phyloP scores from a whole-genome alignment of 352 stramenopile species.

The Phytopythium chamaehyphon region DNA sequence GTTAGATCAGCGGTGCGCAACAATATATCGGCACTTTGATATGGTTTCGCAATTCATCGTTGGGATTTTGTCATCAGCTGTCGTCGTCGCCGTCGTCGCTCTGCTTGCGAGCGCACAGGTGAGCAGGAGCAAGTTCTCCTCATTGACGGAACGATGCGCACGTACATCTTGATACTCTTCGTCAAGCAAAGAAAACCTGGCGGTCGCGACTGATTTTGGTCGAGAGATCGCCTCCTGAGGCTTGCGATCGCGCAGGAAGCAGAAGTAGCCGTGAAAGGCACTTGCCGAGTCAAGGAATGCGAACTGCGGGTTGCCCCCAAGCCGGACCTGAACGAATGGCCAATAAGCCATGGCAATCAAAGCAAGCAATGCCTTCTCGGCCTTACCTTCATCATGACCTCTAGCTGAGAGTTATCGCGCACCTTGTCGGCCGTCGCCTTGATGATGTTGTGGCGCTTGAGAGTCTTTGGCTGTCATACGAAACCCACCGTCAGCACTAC shows the following conservation, averaged over 20 bases:
- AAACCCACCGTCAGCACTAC: background rate
- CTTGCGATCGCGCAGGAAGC: constrained; percentile 38
- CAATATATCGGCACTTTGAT: constrained; percentile 1
- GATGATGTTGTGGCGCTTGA: constrained; percentile 38
- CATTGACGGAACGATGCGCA: background rate
- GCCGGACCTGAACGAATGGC: constrained; percentile 31
- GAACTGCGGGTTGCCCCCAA: constrained; percentile 29
- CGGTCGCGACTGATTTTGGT: too few relatives aligned
- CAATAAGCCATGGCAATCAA: too few relatives aligned
- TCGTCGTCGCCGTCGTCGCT: constrained; percentile 14
- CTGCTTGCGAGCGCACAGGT: background rate
- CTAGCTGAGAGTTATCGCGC: constrained; percentile 29
- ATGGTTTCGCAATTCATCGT: background rate
- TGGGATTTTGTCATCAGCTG: background rate
- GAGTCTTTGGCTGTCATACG: constrained; percentile 28
- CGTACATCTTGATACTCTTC: constrained; percentile 27
- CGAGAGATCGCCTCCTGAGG: constrained; percentile 3
- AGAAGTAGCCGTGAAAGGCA: constrained; percentile 38
- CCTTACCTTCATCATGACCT: constrained; percentile 45
- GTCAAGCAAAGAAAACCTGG: constrained; percentile 22
- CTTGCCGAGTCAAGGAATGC: constrained; percentile 28
- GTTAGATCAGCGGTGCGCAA: background rate
- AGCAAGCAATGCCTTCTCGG: too few relatives aligned
- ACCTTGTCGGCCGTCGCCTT: constrained; percentile 41
- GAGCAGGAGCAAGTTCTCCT: too few relatives aligned